A percentile compares a stretch with the other conserved stretches of the same genome.
Evolutionary conservation across 495 filamentous ascomycete genomes (phyloP).

Genomic region (Hyphodiscus hymeniophilus): DNA sequence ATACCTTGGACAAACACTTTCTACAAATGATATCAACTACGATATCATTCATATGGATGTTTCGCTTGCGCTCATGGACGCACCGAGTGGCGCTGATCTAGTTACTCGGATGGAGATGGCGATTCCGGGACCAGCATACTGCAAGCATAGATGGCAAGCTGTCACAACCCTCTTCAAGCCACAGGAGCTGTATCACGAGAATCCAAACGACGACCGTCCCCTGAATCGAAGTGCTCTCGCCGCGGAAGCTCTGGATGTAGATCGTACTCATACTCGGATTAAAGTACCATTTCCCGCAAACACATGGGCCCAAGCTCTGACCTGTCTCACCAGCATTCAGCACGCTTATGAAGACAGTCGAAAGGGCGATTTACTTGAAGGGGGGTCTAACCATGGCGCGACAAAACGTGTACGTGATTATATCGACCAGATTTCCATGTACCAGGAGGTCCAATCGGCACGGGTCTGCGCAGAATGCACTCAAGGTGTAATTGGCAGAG

Average conservation of each 20-base stretch:
- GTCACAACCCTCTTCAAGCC: conserved; percentile 40
- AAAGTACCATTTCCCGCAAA: conserved; percentile 42
- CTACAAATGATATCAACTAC: conserved; percentile 29
- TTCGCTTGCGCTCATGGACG: conserved; percentile 35
- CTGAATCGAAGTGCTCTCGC: conserved; percentile 25
- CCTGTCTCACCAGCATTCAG: conserved; percentile 27
- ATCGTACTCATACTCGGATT: conserved; percentile 30
- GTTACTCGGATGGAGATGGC: conserved; percentile 40
- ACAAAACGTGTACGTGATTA: conserved; percentile 11
- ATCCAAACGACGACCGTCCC: conserved; percentile 16
- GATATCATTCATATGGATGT: conserved; percentile 46
- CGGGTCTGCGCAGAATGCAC: neutral
- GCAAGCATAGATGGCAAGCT: conserved; percentile 40
- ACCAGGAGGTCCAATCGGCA: conserved; percentile 19
- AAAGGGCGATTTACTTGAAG: neutral
- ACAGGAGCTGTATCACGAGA: conserved; percentile 31
- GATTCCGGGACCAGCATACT: conserved; percentile 34
- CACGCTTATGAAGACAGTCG: conserved; percentile 6
- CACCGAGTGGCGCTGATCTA: conserved; percentile 38
- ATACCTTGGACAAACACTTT: conserved; percentile 10
- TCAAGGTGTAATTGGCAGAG: no score
- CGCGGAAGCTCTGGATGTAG: conserved; percentile 26
- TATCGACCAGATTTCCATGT: conserved; percentile 22
- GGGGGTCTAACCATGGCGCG: neutral
- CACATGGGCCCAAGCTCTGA: conserved; percentile 38